Evolutionary conservation across 441 rosid genomes (phyloP).

Genomic region (Melastoma candidum): DNA sequence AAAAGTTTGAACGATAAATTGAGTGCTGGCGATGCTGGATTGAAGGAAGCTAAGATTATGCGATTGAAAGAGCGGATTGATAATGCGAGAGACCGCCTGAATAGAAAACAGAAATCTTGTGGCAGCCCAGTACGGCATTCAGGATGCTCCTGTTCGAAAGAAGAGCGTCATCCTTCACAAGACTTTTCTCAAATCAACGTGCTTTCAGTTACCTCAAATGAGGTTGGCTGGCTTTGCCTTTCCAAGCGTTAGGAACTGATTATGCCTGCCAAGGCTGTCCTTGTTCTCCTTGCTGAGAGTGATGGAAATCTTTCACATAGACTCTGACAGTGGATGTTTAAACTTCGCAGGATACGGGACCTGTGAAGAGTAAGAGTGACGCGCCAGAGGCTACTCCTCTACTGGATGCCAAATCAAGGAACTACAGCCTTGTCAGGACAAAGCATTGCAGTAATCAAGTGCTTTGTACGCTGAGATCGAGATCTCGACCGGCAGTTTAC

Average conservation of each 20-base stretch:
- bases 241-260: not conserved
- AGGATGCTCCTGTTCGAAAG: constrained; percentile 15
- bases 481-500: constrained; percentile 33
- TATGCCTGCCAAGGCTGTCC: not conserved
- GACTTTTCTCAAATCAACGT: constrained; percentile 23
- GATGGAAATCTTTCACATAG: not conserved
- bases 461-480: constrained; percentile 19
- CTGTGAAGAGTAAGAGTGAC: constrained; percentile 15
- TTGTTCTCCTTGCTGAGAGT: not conserved
- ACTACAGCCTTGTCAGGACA: constrained; percentile 27
- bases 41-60: constrained; percentile 30
- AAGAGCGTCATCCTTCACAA: constrained; percentile 15
- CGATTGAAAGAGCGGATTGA: constrained; percentile 37
- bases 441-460: constrained; percentile 25
- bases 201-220: constrained; percentile 28
- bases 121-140: constrained; percentile 14
- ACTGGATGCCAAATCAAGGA: constrained; percentile 42
- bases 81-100: constrained; percentile 26
- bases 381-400: constrained; percentile 42
- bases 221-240: constrained; percentile 32
- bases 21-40: constrained; percentile 22
- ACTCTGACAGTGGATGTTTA: constrained; percentile 3
- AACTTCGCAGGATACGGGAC: constrained; percentile 42
- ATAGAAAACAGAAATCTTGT: constrained; percentile 22
- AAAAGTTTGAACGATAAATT: constrained; percentile 29